phyloP scores from a whole-genome alignment of 108 stramenopile genomes.

The Nannochloropsis gaditana region DNA sequence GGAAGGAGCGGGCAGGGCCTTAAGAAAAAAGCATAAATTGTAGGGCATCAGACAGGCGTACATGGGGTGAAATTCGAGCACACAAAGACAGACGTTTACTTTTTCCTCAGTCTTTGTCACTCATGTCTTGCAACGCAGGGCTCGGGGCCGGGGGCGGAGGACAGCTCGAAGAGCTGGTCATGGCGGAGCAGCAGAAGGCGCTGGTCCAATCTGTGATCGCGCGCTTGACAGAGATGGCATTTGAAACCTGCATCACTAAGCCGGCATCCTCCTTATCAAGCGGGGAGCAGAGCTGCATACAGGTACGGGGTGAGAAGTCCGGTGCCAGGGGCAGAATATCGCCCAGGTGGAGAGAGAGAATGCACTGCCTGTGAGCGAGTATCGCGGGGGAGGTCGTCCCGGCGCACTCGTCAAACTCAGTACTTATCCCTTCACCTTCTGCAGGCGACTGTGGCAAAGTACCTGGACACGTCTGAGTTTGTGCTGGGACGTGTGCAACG shows the following conservation, averaged over 20 bases:
- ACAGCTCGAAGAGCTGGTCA: not conserved
- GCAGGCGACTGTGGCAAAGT: not conserved
- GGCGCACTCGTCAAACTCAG: not conserved
- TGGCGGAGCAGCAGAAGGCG: constrained; percentile 22
- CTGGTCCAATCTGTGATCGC: constrained; percentile 18
- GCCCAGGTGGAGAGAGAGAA: too few relatives aligned
- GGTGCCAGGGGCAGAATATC: too few relatives aligned
- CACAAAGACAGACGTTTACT: too few relatives aligned
- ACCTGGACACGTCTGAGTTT: not conserved
- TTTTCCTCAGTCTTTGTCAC: too few relatives aligned
- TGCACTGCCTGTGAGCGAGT: not conserved
- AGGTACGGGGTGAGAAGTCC: not conserved
- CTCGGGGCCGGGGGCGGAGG: too few relatives aligned
- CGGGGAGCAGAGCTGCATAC: constrained; percentile 19
- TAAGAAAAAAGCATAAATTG: too few relatives aligned
- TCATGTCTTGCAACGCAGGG: too few relatives aligned
- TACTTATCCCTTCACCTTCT: not conserved
- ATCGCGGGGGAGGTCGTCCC: not conserved
- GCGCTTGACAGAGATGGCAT: constrained; percentile 23
- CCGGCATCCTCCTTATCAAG: not conserved
- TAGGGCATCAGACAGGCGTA: too few relatives aligned
- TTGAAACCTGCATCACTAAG: constrained; percentile 8
- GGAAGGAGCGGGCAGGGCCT: too few relatives aligned
- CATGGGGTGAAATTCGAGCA: too few relatives aligned
- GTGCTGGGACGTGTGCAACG: not conserved